These are phyloP conservation scores for Mucor racemosus DNA, from an alignment of 371 early-diverging fungal species.

Conservation along the genomic window DNA sequence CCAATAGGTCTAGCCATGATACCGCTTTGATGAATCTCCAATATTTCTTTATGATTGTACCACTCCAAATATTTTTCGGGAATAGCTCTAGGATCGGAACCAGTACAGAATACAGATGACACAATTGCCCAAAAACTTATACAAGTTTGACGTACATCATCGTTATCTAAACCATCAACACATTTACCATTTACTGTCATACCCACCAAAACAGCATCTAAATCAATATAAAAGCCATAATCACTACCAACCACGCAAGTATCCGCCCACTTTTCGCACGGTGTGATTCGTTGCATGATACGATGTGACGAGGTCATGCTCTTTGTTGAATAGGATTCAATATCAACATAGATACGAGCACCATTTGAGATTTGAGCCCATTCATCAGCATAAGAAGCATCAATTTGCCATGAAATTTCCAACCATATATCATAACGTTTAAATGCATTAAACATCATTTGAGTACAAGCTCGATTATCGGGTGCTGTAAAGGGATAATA, in stretches of 20 bases:
- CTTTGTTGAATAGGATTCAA: conserved; percentile 47
- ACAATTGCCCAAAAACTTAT: conserved; percentile 52
- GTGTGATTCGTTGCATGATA: conserved; percentile 46
- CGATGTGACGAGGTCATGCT: conserved; percentile 52
- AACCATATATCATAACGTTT: conserved; percentile 39
- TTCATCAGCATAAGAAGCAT: conserved; percentile 39
- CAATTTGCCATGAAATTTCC: conserved; percentile 52
- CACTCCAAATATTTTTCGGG: conserved; percentile 44
- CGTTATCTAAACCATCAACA: conserved; percentile 49
- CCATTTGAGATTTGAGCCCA: conserved; percentile 46
- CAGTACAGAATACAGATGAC: conserved; percentile 48
- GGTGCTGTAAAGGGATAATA: conserved; percentile 38
- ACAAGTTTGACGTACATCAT: conserved; percentile 46
- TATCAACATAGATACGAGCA: conserved; percentile 45
- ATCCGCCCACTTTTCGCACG: conserved; percentile 39
- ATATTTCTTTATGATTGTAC: conserved; percentile 43
- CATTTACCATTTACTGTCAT: conserved; percentile 49
- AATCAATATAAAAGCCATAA: conserved; percentile 46
- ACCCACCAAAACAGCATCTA: conserved; percentile 49
- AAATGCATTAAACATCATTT: conserved; percentile 42
- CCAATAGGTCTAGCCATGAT: conserved; percentile 50
- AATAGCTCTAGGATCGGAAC: conserved; percentile 45
- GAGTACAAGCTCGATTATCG: conserved; percentile 40
- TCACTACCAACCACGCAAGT: conserved; percentile 31
- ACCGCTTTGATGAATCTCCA: conserved; percentile 49